phyloP scores from a whole-genome alignment of 805 yeast genomes.

The Saccharomyces mikatae region DNA sequence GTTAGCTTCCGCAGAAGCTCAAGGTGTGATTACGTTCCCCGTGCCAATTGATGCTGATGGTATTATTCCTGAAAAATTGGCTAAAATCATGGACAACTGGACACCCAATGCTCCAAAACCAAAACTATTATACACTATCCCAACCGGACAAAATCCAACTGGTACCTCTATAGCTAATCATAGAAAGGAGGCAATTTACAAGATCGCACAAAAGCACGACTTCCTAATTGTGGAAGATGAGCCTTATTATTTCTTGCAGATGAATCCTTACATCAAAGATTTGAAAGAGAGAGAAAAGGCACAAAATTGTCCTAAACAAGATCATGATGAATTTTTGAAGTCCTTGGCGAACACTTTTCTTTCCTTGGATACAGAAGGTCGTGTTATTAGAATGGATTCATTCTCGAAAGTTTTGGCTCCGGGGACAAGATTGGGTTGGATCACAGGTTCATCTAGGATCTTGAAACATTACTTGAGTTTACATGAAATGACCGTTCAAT shows the following conservation, averaged over 20 bases:
- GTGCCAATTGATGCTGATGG: slow-evolving; percentile 75
- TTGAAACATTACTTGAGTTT: slow-evolving; percentile 60
- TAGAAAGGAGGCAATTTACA: slow-evolving; percentile 71
- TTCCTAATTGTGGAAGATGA: slow-evolving; percentile 87
- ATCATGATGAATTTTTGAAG: slow-evolving; percentile 58
- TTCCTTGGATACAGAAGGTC: slow-evolving; percentile 73
- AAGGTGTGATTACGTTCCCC: slow-evolving; percentile 61
- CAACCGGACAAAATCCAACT: slow-evolving; percentile 97
- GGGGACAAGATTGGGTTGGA: slow-evolving; percentile 84
- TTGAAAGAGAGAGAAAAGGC: slow-evolving; percentile 26
- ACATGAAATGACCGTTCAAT: slow-evolving; percentile 76
- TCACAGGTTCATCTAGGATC: slow-evolving; percentile 59
- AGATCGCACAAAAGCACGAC: slow-evolving; percentile 77
- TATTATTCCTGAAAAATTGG: slow-evolving; percentile 64
- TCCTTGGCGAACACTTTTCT: slow-evolving; percentile 70
- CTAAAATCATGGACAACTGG: slow-evolving; percentile 59
- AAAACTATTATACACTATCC: slow-evolving; percentile 78
- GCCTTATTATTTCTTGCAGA: slow-evolving; percentile 94
- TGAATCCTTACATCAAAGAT: slow-evolving; percentile 63
- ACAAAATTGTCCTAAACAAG: slow-evolving; percentile 15
- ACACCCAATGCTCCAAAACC: slow-evolving; percentile 58
- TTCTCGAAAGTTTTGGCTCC: slow-evolving; percentile 90
- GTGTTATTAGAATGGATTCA: slow-evolving; percentile 83
- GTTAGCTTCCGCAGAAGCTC: slow-evolving; percentile 69
- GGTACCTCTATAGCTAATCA: slow-evolving; percentile 75